Evolutionary conservation across 1,139 yeast genomes (phyloP).

Genomic region (Geotrichum reessii): DNA sequence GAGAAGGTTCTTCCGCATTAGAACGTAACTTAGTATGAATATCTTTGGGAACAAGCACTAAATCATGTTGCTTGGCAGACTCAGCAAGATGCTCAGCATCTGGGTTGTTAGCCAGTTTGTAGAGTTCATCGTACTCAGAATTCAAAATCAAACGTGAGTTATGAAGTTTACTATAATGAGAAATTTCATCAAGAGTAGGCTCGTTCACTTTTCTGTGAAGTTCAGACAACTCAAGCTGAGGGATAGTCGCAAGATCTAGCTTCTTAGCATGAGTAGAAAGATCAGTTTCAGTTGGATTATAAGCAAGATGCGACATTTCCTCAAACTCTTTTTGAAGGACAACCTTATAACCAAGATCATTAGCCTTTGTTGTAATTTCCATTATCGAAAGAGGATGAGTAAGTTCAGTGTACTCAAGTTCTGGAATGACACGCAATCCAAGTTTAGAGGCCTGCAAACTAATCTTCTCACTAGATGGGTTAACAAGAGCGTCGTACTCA

Average conservation of each 20-base stretch:
- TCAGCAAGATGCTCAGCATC: constrained; percentile 22
- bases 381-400: constrained; percentile 24
- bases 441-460: constrained; percentile 28
- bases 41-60: constrained; percentile 26
- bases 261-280: constrained; percentile 26
- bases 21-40: constrained; percentile 22
- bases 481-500: constrained; percentile 26
- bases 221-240: constrained; percentile 25
- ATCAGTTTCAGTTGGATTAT: constrained; percentile 18
- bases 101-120: constrained; percentile 10
- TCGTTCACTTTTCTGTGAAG: constrained; percentile 23
- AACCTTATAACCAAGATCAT: constrained; percentile 31
- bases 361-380: constrained; percentile 47
- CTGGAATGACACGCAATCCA: constrained; percentile 33
- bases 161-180: not conserved
- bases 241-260: constrained; percentile 29
- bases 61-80: constrained; percentile 34
- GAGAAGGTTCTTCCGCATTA: constrained; percentile 19
- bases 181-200: constrained; percentile 33
- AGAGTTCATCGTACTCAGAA: constrained; percentile 15
- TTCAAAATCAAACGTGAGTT: constrained; percentile 12
- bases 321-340: constrained; percentile 23
- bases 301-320: constrained; percentile 17
- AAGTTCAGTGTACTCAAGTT: constrained; percentile 20
- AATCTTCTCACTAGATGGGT: constrained; percentile 37